Percentiles rank a stretch among this genome's conserved stretches.
Evolutionary conservation across 2,329 filamentous ascomycete species (phyloP).

Genomic region (Fusarium sp.): DNA sequence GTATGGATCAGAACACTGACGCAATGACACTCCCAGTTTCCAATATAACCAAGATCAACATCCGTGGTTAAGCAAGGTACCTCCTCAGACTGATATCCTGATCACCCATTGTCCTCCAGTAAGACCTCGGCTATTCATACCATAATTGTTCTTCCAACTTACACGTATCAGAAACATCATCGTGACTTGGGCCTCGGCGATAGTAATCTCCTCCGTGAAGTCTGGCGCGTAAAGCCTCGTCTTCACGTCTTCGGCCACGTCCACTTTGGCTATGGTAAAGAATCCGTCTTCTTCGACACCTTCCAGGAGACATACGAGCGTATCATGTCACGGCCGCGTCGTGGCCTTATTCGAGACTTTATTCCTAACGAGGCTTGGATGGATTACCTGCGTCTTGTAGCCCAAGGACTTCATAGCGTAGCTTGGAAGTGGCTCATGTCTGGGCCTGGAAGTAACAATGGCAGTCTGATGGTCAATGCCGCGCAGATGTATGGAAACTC

Average conservation of each 20-base stretch:
- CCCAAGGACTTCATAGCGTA: constrained; percentile 61
- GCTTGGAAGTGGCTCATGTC: constrained; percentile 70
- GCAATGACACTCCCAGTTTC: constrained; percentile 63
- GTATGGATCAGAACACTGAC: constrained; percentile 10
- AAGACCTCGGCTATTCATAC: constrained; percentile 37
- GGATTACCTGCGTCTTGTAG: constrained; percentile 60
- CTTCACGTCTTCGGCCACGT: constrained; percentile 90
- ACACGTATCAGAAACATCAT: constrained; percentile 69
- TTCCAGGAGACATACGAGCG: constrained; percentile 79
- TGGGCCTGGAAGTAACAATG: constrained; percentile 63
- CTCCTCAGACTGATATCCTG: constrained; percentile 79
- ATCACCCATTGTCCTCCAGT: constrained; percentile 85
- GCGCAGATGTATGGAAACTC: constrained; percentile 68
- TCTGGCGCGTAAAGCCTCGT: constrained; percentile 79
- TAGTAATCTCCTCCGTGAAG: constrained; percentile 75
- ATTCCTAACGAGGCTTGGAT: constrained; percentile 62
- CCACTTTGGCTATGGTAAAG: constrained; percentile 79
- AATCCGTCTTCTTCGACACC: constrained; percentile 80
- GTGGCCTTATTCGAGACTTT: constrained; percentile 61
- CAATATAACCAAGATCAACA: constrained; percentile 76
- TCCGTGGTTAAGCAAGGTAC: constrained; percentile 80
- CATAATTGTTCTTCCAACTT: constrained; percentile 1
- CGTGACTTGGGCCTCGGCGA: constrained; percentile 78
- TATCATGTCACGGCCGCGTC: constrained; percentile 63
- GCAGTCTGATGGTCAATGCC: constrained; percentile 69